phyloP scores from a whole-genome alignment of 305 asterid species.

The Ilex paraguariensis region DNA sequence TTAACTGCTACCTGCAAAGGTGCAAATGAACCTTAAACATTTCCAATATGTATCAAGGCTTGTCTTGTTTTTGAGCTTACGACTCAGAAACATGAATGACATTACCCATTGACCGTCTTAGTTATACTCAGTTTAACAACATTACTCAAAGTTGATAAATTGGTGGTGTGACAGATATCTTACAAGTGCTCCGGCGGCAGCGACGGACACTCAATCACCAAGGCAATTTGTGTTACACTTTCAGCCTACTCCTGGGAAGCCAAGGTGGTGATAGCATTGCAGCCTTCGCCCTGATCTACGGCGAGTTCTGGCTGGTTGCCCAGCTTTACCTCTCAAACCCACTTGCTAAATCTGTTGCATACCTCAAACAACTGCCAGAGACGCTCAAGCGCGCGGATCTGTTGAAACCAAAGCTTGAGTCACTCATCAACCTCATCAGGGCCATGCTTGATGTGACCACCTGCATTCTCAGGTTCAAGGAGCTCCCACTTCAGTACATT shows the following conservation, averaged over 20 bases:
- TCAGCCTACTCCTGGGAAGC: conserved; percentile 80
- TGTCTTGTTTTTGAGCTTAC: no score
- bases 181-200: conserved; percentile 56
- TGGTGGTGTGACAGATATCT: conserved; percentile 51
- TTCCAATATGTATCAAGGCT: no score
- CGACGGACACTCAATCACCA: conserved; percentile 60
- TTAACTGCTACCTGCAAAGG: no score
- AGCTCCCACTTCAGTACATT: conserved; percentile 44
- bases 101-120: no score
- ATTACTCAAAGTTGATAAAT: conserved; percentile 1
- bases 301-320: conserved; percentile 84
- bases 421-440: conserved; percentile 33
- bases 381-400: conserved; percentile 37
- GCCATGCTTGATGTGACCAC: conserved; percentile 42
- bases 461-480: conserved; percentile 62
- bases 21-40: no score
- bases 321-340: conserved; percentile 52
- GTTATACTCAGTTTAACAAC: no score
- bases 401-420: conserved; percentile 34
- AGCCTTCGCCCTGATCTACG: conserved; percentile 75
- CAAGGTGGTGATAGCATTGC: conserved; percentile 70
- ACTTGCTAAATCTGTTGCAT: conserved; percentile 68
- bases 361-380: conserved; percentile 69
- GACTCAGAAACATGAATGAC: no score
- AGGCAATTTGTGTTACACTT: conserved; percentile 58